These are phyloP conservation scores for Kwoniella botswanensis DNA, from an alignment of 768 basidiomycete genomes.

Conservation along the genomic window DNA sequence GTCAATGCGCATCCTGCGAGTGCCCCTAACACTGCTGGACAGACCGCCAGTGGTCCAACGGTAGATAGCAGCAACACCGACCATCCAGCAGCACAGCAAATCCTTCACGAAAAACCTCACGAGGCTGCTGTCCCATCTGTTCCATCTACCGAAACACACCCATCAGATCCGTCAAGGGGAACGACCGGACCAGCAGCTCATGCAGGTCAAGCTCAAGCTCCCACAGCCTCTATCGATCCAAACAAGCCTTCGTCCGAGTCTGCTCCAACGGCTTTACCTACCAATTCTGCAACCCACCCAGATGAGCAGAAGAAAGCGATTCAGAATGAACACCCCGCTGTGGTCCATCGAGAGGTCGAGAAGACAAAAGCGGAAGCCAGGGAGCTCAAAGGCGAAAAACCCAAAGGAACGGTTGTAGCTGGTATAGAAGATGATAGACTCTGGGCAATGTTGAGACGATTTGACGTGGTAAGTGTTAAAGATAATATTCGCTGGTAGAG, in stretches of 20 bases:
- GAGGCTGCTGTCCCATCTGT: constrained; percentile 20
- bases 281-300: constrained; percentile 52
- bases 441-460: constrained; percentile 57
- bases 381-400: constrained; percentile 51
- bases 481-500: no score
- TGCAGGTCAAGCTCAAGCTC: constrained; percentile 31
- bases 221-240: constrained; percentile 48
- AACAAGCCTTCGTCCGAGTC: constrained; percentile 41
- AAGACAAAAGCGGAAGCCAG: constrained; percentile 58
- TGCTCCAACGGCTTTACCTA: constrained; percentile 54
- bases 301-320: constrained; percentile 53
- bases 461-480: constrained; percentile 53
- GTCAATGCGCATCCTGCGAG: background rate
- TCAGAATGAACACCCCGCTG: constrained; percentile 49
- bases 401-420: constrained; percentile 55
- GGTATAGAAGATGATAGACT: constrained; percentile 60
- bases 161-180: constrained; percentile 11
- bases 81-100: constrained; percentile 16
- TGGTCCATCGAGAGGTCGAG: constrained; percentile 57
- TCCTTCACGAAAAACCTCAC: constrained; percentile 16
- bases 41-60: background rate
- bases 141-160: constrained; percentile 14
- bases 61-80: constrained; percentile 15
- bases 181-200: constrained; percentile 18
- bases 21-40: background rate